Evolutionary conservation across 306 rosid genomes (phyloP).

Genomic region (Gastrolobium villosum): DNA sequence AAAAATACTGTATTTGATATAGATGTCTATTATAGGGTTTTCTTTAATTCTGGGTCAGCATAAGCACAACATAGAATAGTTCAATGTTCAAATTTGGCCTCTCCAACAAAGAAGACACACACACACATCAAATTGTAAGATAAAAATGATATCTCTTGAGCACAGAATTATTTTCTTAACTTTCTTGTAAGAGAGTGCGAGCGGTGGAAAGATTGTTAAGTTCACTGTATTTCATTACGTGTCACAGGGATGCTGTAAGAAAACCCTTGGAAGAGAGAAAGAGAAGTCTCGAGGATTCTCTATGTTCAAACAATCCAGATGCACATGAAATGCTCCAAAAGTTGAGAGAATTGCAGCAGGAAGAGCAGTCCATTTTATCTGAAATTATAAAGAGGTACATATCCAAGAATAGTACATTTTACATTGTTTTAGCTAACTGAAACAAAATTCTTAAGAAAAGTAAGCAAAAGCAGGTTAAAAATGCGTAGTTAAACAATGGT

Average conservation of each 20-base stretch:
- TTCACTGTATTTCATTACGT: conserved; percentile 38
- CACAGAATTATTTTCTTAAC: conserved; percentile 26
- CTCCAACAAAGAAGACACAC: neutral
- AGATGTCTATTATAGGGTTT: neutral
- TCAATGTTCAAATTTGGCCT: conserved; percentile 9
- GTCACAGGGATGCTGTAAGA: conserved; percentile 72
- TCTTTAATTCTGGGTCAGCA: conserved; percentile 31
- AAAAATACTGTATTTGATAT: conserved; percentile 7
- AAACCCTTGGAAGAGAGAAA: conserved; percentile 76
- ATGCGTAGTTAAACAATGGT: neutral
- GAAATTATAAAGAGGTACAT: conserved; percentile 61
- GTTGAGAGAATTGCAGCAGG: conserved; percentile 68
- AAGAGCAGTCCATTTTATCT: conserved; percentile 57
- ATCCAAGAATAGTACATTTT: conserved; percentile 17
- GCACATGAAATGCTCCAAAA: conserved; percentile 67
- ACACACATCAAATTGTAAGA: conserved; percentile 5
- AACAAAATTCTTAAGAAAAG: conserved; percentile 12
- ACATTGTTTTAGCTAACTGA: conserved; percentile 13
- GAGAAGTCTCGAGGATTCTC: conserved; percentile 66
- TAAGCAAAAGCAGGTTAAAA: conserved; percentile 6
- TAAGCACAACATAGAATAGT: neutral
- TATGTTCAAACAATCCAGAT: conserved; percentile 65
- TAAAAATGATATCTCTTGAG: conserved; percentile 27
- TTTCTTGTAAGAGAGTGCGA: conserved; percentile 28
- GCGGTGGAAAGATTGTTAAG: conserved; percentile 16